A percentile compares a stretch with the other conserved stretches of the same genome.
Evolutionary conservation across 2,329 filamentous ascomycete genomes (phyloP).

Genomic region (Byssothecium circinans): DNA sequence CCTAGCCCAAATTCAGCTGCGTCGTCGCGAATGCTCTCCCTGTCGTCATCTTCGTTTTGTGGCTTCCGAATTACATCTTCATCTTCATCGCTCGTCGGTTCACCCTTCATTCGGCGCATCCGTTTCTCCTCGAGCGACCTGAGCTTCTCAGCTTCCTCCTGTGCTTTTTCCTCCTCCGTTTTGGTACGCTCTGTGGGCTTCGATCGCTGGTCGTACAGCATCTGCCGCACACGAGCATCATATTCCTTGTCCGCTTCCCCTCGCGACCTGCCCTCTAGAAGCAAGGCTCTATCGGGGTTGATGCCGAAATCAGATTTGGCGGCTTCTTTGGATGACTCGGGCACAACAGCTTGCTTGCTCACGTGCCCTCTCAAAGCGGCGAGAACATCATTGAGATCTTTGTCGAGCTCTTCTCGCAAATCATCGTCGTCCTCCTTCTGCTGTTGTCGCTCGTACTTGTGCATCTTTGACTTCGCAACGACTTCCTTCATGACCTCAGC

Average conservation of each 20-base stretch:
- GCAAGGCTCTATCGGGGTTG: constrained; percentile 64
- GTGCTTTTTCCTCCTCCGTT: constrained; percentile 54
- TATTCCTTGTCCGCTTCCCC: constrained; percentile 81
- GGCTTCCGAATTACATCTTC: constrained; percentile 52
- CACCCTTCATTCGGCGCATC: constrained; percentile 82
- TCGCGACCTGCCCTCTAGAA: constrained; percentile 63
- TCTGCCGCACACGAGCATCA: constrained; percentile 77
- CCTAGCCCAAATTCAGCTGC: constrained; percentile 65
- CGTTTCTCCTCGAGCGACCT: constrained; percentile 82
- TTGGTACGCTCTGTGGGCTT: constrained; percentile 85
- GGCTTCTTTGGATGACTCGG: constrained; percentile 45
- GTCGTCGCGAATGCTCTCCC: constrained; percentile 51
- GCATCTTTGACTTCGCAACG: constrained; percentile 92
- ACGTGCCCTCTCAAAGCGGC: constrained; percentile 66
- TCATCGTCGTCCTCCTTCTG: constrained; percentile 93
- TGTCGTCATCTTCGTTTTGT: constrained; percentile 39
- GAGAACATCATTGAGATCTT: constrained; percentile 77
- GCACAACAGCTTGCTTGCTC: constrained; percentile 48
- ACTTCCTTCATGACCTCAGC: constrained; percentile 98
- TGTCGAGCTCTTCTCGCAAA: constrained; percentile 78
- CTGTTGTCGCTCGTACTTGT: constrained; percentile 93
- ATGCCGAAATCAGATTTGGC: constrained; percentile 47
- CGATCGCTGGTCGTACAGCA: constrained; percentile 82
- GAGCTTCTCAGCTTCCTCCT: constrained; percentile 74
- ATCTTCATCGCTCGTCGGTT: constrained; percentile 71